These are phyloP conservation scores for Austroboletus niveus DNA, from an alignment of 1,284 basidiomycete species.

Conservation along the genomic window DNA sequence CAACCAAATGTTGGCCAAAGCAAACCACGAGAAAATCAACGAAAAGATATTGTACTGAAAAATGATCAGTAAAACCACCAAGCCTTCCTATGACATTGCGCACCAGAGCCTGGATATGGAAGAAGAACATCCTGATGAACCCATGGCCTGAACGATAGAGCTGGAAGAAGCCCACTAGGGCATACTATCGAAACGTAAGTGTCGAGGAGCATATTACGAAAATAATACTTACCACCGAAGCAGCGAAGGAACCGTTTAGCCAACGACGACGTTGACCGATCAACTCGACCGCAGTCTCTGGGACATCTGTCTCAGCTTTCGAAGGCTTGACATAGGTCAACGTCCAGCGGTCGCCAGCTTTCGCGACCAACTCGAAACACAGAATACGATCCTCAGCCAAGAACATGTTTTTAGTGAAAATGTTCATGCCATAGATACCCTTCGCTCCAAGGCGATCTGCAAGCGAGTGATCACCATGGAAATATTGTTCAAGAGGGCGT, in stretches of 20 bases:
- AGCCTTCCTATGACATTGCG: slow-evolving; percentile 22
- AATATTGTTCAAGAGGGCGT: slow-evolving; percentile 93
- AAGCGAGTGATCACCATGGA: slow-evolving; percentile 95
- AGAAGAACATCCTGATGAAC: slow-evolving; percentile 89
- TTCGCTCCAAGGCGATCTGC: slow-evolving; percentile 91
- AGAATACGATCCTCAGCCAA: slow-evolving; percentile 95
- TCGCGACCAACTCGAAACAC: slow-evolving; percentile 96
- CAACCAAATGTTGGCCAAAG: slow-evolving; percentile 91
- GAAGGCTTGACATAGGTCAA: slow-evolving; percentile 93
- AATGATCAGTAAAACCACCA: not conserved
- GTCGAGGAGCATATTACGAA: not conserved
- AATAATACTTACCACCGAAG: slow-evolving; percentile 71
- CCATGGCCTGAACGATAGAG: slow-evolving; percentile 86
- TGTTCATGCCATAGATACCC: slow-evolving; percentile 97
- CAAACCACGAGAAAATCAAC: slow-evolving; percentile 88
- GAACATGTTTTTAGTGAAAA: slow-evolving; percentile 97
- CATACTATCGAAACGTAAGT: slow-evolving; percentile 55
- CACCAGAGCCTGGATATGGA: slow-evolving; percentile 90
- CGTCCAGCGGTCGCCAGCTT: slow-evolving; percentile 84
- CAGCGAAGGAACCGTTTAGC: slow-evolving; percentile 97
- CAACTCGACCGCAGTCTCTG: slow-evolving; percentile 85
- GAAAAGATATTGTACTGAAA: slow-evolving; percentile 74
- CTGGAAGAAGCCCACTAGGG: slow-evolving; percentile 91
- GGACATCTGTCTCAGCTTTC: slow-evolving; percentile 94
- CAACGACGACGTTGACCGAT: slow-evolving; percentile 95